These are phyloP conservation scores for Rhodotorula sp. DNA, from an alignment of 1,284 basidiomycete genomes.

Conservation along the genomic window DNA sequence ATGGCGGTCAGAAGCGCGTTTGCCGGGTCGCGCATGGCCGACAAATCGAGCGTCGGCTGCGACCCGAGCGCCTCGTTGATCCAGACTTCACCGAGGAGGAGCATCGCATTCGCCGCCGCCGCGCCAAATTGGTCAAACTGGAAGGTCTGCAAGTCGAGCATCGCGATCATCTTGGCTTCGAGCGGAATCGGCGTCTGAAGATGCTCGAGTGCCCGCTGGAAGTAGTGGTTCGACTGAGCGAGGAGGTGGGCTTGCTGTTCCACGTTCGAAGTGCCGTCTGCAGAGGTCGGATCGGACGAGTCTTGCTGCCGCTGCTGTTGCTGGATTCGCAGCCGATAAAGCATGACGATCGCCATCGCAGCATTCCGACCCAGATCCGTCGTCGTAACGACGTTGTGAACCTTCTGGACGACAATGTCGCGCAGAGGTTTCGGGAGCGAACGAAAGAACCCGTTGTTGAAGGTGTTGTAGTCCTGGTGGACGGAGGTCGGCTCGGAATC, in stretches of 20 bases:
- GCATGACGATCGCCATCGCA: conserved; percentile 29
- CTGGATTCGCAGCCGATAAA: conserved; percentile 27
- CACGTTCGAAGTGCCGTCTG: not conserved
- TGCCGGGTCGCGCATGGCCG: conserved; percentile 10
- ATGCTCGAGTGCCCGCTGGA: conserved; percentile 31
- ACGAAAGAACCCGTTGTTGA: conserved; percentile 35
- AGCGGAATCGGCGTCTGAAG: conserved; percentile 33
- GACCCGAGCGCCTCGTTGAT: conserved; percentile 24
- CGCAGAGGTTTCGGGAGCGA: conserved; percentile 37
- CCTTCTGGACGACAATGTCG: conserved; percentile 20
- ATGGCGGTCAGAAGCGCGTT: conserved; percentile 20
- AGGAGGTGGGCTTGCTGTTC: conserved; percentile 23
- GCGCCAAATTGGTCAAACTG: conserved; percentile 33
- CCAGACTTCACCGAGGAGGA: conserved; percentile 33
- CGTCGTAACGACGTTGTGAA: conserved; percentile 22
- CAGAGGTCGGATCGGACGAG: not conserved
- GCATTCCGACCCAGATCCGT: conserved; percentile 23
- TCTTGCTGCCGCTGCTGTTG: not conserved
- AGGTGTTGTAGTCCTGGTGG: conserved; percentile 17
- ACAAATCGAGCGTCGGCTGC: conserved; percentile 25
- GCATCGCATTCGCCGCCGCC: conserved; percentile 25
- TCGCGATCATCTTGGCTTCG: conserved; percentile 33
- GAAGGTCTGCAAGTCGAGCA: conserved; percentile 31
- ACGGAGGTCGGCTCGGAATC: too few species aligned
- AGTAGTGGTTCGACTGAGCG: conserved; percentile 30